These are phyloP conservation scores for Mycothermus thermophilus DNA, from an alignment of 495 filamentous ascomycete species.

Conservation along the genomic window DNA sequence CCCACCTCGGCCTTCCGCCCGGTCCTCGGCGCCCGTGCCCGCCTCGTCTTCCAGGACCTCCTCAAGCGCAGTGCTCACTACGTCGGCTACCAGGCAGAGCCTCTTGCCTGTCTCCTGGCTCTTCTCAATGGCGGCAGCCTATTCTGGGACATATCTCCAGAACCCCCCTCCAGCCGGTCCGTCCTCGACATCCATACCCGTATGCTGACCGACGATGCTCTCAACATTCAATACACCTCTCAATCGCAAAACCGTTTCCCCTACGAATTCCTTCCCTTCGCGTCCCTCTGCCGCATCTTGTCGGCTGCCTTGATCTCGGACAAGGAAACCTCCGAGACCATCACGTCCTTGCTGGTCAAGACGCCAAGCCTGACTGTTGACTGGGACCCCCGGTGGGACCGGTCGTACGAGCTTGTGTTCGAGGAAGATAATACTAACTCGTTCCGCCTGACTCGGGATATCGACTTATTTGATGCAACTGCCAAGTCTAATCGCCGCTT, in stretches of 20 bases:
- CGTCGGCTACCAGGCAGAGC: conserved; percentile 52
- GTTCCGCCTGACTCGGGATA: conserved; percentile 38
- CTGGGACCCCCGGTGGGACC: conserved; percentile 38
- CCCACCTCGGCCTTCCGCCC: conserved; percentile 32
- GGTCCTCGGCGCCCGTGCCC: conserved; percentile 37
- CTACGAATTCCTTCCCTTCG: conserved; percentile 70
- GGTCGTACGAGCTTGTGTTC: conserved; percentile 50
- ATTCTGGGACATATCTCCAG: conserved; percentile 38
- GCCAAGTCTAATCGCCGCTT: conserved; percentile 16
- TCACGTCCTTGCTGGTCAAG: conserved; percentile 43
- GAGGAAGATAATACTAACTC: conserved; percentile 75
- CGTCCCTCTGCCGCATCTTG: conserved; percentile 34
- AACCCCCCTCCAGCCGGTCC: conserved; percentile 17
- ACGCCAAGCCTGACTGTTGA: conserved; percentile 60
- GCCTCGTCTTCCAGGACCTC: conserved; percentile 49
- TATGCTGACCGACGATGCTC: conserved; percentile 40
- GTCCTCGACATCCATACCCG: conserved; percentile 34
- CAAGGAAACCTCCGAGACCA: conserved; percentile 35
- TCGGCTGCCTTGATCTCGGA: conserved; percentile 27
- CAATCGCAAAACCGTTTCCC: conserved; percentile 65
- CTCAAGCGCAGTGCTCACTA: conserved; percentile 42
- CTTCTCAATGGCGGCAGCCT: conserved; percentile 41
- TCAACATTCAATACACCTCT: conserved; percentile 44
- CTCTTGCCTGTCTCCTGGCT: conserved; percentile 47
- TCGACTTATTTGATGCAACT: conserved; percentile 38